These are phyloP conservation scores for Zancudomyces culisetae DNA, from an alignment of 371 early-diverging fungal genomes.

Conservation along the genomic window DNA sequence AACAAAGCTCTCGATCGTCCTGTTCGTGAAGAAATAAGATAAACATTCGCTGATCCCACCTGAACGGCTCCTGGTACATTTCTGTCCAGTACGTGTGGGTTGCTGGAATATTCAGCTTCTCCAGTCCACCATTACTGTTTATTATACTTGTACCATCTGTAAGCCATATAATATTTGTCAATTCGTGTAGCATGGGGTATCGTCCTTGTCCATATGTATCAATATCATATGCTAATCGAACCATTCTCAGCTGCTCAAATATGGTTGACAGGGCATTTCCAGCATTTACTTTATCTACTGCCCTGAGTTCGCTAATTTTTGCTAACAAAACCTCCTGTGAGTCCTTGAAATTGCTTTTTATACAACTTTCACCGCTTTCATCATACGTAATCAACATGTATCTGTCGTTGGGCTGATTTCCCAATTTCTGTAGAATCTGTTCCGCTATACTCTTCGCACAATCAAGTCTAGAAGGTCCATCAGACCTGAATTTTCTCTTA, in stretches of 20 bases:
- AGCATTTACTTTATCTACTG: constrained; percentile 34
- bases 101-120: constrained; percentile 37
- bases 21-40: constrained; percentile 34
- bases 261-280: constrained; percentile 33
- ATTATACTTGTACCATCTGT: constrained; percentile 39
- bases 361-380: constrained; percentile 16
- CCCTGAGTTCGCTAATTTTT: constrained; percentile 31
- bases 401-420: constrained; percentile 31
- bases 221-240: constrained; percentile 30
- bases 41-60: constrained; percentile 52
- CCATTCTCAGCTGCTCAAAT: constrained; percentile 37
- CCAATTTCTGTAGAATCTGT: constrained; percentile 34
- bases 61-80: constrained; percentile 42
- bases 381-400: constrained; percentile 46
- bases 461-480: constrained; percentile 33
- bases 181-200: constrained; percentile 33
- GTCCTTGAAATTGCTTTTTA: constrained; percentile 28
- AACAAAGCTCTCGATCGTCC: constrained; percentile 15
- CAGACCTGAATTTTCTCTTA: no score
- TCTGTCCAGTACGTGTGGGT: constrained; percentile 32
- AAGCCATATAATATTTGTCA: constrained; percentile 46
- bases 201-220: constrained; percentile 42
- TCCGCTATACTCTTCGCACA: constrained; percentile 49
- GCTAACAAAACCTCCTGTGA: constrained; percentile 26
- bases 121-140: constrained; percentile 17